These are phyloP conservation scores for Pyricularia grisea DNA, from an alignment of 2,329 filamentous ascomycete genomes.

Conservation along the genomic window DNA sequence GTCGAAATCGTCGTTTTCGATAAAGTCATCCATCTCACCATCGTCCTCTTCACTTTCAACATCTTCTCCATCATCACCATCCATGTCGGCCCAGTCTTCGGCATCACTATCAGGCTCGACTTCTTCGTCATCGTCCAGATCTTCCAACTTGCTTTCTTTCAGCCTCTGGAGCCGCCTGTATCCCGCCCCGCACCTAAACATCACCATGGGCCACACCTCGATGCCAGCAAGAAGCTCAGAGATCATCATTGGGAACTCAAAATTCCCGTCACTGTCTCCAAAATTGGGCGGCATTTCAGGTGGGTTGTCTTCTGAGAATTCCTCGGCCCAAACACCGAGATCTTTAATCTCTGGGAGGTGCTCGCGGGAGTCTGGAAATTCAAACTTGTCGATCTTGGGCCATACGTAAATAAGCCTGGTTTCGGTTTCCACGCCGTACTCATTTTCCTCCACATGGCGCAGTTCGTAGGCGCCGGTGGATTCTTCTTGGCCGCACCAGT, in stretches of 20 bases:
- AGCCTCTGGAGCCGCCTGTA: neutral
- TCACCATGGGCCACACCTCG: neutral
- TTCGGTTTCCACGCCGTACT: neutral
- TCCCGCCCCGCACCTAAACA: neutral
- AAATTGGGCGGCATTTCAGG: neutral
- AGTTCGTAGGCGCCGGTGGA: neutral
- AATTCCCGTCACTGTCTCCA: neutral
- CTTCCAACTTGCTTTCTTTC: neutral
- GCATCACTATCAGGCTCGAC: neutral
- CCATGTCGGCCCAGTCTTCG: neutral
- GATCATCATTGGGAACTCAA: neutral
- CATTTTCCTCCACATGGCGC: neutral
- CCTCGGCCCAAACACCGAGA: neutral
- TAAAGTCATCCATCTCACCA: neutral
- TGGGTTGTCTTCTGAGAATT: neutral
- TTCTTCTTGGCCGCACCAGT: neutral
- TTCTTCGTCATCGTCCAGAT: neutral
- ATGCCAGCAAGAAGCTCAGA: neutral
- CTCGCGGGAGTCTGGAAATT: neutral
- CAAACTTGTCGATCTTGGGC: neutral
- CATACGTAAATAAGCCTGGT: neutral
- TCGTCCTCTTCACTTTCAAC: neutral
- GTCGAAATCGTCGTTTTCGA: neutral
- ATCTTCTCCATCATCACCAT: neutral
- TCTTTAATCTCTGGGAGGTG: neutral